Evolutionary conservation across 164 flowering plant species (phyloP).

Genomic region (Dillenia turbinata): DNA sequence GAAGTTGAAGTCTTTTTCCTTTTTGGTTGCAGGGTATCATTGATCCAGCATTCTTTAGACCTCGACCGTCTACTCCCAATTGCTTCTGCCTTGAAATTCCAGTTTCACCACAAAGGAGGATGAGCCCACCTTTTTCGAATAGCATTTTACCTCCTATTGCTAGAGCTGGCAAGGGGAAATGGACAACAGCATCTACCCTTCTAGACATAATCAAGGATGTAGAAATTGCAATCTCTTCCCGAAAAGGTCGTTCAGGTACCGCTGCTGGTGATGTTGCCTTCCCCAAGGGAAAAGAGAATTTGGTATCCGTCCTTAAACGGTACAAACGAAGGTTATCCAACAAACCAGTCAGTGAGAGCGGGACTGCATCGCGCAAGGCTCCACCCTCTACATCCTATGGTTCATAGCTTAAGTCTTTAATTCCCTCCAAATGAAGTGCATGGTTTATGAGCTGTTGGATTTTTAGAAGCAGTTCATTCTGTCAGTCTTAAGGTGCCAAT

Average conservation of each 20-base stretch:
- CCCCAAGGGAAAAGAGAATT: constrained; percentile 94
- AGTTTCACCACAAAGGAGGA: constrained; percentile 29
- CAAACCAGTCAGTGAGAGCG: constrained; percentile 33
- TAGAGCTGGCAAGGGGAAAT: constrained; percentile 54
- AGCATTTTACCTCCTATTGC: constrained; percentile 56
- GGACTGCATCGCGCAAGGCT: constrained; percentile 24
- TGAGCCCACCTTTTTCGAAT: constrained; percentile 44
- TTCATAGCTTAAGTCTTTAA: constrained; percentile 8
- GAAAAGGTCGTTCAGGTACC: constrained; percentile 91
- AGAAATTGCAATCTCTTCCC: constrained; percentile 74
- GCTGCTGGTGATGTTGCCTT: constrained; percentile 99
- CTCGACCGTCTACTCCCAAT: constrained; percentile 54
- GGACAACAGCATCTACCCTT: constrained; percentile 63
- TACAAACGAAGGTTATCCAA: constrained; percentile 69
- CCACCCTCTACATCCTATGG: constrained; percentile 24
- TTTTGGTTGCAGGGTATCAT: constrained; percentile 62
- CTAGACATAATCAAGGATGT: constrained; percentile 83
- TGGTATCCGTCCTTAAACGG: constrained; percentile 91
- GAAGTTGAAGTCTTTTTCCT: neutral
- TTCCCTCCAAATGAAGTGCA: no score
- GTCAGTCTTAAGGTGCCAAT: constrained; percentile 7
- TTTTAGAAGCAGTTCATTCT: neutral
- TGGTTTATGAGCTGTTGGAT: neutral
- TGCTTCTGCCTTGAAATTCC: constrained; percentile 87
- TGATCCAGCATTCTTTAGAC: constrained; percentile 76